phyloP scores from a whole-genome alignment of 495 filamentous ascomycete species.

The Penicillium cinerascens region DNA sequence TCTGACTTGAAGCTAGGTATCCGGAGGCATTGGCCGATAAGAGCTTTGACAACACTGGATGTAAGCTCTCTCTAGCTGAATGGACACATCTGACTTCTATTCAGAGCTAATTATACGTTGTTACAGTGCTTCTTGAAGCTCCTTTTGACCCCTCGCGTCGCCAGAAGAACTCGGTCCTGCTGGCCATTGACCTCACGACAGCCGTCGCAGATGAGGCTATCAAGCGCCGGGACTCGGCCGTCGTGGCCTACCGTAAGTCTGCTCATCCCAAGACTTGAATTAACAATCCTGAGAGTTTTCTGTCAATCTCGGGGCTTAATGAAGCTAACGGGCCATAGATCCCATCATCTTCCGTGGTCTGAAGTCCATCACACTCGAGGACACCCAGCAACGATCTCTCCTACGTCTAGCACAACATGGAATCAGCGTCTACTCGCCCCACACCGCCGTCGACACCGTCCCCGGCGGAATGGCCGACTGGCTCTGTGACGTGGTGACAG shows the following conservation, averaged over 20 bases:
- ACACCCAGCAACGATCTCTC: constrained; percentile 82
- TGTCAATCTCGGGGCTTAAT: background rate
- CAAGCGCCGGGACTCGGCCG: constrained; percentile 63
- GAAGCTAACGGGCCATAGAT: constrained; percentile 49
- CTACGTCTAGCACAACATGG: constrained; percentile 81
- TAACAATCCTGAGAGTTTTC: too few relatives aligned
- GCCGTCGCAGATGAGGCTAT: constrained; percentile 93
- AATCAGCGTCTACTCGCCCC: constrained; percentile 92
- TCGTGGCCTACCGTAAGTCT: constrained; percentile 82
- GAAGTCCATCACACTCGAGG: constrained; percentile 77
- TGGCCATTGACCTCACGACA: constrained; percentile 88
- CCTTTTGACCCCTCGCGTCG: constrained; percentile 56
- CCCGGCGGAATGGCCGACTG: constrained; percentile 88
- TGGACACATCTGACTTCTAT: background rate
- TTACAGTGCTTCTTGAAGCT: constrained; percentile 70
- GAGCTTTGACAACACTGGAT: constrained; percentile 89
- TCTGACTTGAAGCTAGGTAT: constrained; percentile 55
- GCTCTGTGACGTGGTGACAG: constrained; percentile 83
- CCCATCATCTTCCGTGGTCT: constrained; percentile 93
- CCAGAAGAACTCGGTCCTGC: constrained; percentile 71
- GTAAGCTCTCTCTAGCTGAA: constrained; percentile 40
- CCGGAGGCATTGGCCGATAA: constrained; percentile 85
- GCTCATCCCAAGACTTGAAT: background rate
- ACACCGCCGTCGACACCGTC: constrained; percentile 90
- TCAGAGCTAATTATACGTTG: constrained; percentile 1